phyloP scores from a whole-genome alignment of 2,329 filamentous ascomycete species.

The Penicillium sp. region DNA sequence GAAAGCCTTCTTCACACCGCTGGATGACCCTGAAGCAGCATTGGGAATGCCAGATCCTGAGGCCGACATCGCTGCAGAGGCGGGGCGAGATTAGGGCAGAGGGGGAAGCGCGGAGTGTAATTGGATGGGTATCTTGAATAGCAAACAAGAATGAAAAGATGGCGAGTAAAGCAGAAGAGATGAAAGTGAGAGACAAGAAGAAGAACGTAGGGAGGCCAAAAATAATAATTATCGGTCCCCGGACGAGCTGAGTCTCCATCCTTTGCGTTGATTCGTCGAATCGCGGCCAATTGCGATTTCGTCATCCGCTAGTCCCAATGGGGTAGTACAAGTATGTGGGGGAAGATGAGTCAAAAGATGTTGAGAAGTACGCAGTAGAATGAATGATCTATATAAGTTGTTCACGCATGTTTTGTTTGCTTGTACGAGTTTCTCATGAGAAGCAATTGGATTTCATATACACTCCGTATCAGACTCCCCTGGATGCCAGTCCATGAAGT shows the following conservation, averaged over 20 bases:
- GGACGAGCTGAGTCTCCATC: conserved; percentile 4
- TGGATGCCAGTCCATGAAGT: conserved; percentile 1
- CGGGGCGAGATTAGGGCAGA: conserved; percentile 14
- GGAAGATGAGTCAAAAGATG: conserved; percentile 2
- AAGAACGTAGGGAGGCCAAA: conserved; percentile 1
- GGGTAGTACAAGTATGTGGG: conserved; percentile 5
- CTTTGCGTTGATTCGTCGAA: conserved; percentile 19
- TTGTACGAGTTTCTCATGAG: too few relatives aligned
- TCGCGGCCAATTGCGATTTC: conserved; percentile 13
- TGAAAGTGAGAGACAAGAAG: background rate
- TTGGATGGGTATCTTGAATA: background rate
- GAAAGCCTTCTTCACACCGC: conserved; percentile 49
- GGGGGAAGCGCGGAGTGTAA: background rate
- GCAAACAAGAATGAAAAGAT: background rate
- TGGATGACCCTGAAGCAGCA: conserved; percentile 24
- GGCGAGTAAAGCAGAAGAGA: background rate
- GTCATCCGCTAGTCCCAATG: conserved; percentile 20
- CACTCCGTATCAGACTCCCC: background rate
- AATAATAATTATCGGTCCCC: background rate
- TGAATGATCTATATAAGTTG: too few relatives aligned
- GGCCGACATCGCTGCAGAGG: conserved; percentile 41
- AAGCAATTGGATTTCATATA: background rate
- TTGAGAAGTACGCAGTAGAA: too few relatives aligned
- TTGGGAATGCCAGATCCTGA: conserved; percentile 30
- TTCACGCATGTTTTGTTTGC: too few relatives aligned